Evolutionary conservation across 768 basidiomycete species (phyloP).

Genomic region (Suillus cothurnatus): DNA sequence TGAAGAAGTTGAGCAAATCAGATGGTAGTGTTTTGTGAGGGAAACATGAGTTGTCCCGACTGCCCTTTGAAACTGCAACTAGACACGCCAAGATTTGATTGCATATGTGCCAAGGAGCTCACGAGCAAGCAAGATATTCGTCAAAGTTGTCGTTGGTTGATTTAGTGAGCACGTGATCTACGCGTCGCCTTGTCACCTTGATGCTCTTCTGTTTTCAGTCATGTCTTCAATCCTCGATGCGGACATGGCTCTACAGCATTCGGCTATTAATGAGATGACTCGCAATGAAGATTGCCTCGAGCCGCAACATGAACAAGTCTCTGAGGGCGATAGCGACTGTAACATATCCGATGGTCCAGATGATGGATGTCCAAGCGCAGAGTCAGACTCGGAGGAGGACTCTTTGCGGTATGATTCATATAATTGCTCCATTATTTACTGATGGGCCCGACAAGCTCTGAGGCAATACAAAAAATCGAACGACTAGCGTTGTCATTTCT

Average conservation of each 20-base stretch:
- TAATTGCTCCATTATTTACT: neutral
- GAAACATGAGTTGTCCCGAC: too few species aligned
- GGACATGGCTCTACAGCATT: neutral
- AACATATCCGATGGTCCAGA: neutral
- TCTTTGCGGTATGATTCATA: conserved; percentile 9
- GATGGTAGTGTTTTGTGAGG: too few species aligned
- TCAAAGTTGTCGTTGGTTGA: neutral
- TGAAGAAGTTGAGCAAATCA: too few species aligned
- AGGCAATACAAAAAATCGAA: conserved; percentile 32
- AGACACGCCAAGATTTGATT: too few species aligned
- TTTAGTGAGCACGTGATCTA: conserved; percentile 3
- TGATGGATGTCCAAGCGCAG: neutral
- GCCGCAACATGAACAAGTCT: too few species aligned
- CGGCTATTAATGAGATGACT: neutral
- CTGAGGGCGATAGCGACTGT: neutral
- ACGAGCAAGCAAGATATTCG: too few species aligned
- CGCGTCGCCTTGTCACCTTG: neutral
- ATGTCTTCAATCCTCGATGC: neutral
- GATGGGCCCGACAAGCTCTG: conserved; percentile 16
- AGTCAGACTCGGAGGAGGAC: conserved; percentile 10
- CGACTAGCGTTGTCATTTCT: conserved; percentile 31
- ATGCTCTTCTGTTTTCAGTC: neutral
- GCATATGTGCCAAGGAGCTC: too few species aligned
- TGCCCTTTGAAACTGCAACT: too few species aligned
- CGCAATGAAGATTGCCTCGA: neutral